Conservation (phyloP, 2,329 filamentous ascomycete species). For the Cercospora berteroae region DNA sequence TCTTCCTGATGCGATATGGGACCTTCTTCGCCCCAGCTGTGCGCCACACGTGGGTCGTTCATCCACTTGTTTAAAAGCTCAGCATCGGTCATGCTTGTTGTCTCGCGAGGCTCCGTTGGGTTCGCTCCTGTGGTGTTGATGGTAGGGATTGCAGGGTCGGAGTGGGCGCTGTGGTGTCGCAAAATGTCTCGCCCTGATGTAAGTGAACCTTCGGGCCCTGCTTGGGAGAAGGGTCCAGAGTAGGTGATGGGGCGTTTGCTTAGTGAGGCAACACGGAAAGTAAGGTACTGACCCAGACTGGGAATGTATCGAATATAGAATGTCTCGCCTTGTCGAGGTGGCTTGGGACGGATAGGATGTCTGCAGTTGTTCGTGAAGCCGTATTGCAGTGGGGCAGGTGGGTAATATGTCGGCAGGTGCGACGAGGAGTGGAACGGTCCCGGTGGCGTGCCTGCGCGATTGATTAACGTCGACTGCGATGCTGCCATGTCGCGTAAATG, state of each 20-base stretch:
- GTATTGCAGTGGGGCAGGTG: slow-evolving; percentile 78
- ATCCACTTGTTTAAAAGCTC: slow-evolving; percentile 84
- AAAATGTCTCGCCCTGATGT: slow-evolving; percentile 34
- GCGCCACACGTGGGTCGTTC: slow-evolving; percentile 75
- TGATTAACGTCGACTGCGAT: slow-evolving; percentile 14
- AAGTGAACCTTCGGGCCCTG: slow-evolving; percentile 30
- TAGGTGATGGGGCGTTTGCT: slow-evolving; percentile 63
- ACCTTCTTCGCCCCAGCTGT: slow-evolving; percentile 75
- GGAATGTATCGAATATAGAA: slow-evolving; percentile 89
- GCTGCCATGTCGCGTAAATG: slow-evolving; percentile 17
- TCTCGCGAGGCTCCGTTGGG: slow-evolving; percentile 12
- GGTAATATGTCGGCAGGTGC: slow-evolving; percentile 87
- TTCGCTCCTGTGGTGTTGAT: slow-evolving; percentile 20
- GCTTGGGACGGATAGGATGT: slow-evolving; percentile 84
- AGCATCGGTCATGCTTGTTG: slow-evolving; percentile 51
- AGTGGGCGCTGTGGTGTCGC: slow-evolving; percentile 28
- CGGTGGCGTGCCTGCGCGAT: slow-evolving; percentile 23
- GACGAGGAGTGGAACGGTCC: slow-evolving; percentile 79
- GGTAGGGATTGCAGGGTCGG: slow-evolving; percentile 48
- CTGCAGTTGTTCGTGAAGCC: slow-evolving; percentile 73
- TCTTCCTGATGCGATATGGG: slow-evolving; percentile 57
- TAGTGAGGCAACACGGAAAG: slow-evolving; percentile 78
- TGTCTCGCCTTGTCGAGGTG: slow-evolving; percentile 82
- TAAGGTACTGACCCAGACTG: slow-evolving; percentile 77
- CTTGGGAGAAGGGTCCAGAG: slow-evolving; percentile 52